Conservation (phyloP, 768 basidiomycete species). For the Boletus insuetus region DNA sequence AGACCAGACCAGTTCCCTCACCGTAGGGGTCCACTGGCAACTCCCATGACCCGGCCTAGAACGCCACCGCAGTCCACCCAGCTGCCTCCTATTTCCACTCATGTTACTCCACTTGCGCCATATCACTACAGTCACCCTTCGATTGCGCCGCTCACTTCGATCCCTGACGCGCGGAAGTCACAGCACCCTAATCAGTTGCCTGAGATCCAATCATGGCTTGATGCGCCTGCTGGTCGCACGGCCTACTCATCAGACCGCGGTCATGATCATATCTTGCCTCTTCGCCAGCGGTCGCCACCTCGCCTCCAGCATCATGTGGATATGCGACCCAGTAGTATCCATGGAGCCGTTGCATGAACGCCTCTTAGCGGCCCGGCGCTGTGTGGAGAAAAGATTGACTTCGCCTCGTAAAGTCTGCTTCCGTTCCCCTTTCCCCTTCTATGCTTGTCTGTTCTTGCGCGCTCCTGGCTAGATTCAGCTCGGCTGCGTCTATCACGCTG, state of each 20-base stretch:
- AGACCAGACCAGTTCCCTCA: slow-evolving; percentile 81
- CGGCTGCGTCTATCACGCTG: slow-evolving; percentile 1
- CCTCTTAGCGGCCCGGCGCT: slow-evolving; percentile 18
- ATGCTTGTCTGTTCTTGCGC: slow-evolving; percentile 21
- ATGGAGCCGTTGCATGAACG: slow-evolving; percentile 31
- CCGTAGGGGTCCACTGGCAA: slow-evolving; percentile 67
- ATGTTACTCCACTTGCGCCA: slow-evolving; percentile 39
- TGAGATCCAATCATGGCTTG: slow-evolving; percentile 49
- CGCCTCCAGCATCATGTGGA: slow-evolving; percentile 35
- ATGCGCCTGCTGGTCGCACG: slow-evolving; percentile 29
- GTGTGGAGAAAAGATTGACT: slow-evolving; percentile 5
- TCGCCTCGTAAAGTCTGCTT: slow-evolving; percentile 5
- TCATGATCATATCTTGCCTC: slow-evolving; percentile 29
- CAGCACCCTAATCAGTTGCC: slow-evolving; percentile 41
- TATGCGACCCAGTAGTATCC: slow-evolving; percentile 29
- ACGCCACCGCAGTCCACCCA: slow-evolving; percentile 47
- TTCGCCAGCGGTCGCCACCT: slow-evolving; percentile 33
- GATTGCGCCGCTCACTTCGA: slow-evolving; percentile 44
- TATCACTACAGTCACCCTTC: slow-evolving; percentile 54
- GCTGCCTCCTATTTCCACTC: slow-evolving; percentile 45
- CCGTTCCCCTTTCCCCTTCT: slow-evolving; percentile 2
- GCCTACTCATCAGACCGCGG: slow-evolving; percentile 31
- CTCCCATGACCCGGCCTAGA: slow-evolving; percentile 45
- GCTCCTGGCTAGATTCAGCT: slow-evolving; percentile 19
- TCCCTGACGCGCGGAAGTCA: slow-evolving; percentile 34